Base-by-base conservation (phyloP, 2,329 filamentous ascomycete species). In the Leptographium radiaticola region DNA sequence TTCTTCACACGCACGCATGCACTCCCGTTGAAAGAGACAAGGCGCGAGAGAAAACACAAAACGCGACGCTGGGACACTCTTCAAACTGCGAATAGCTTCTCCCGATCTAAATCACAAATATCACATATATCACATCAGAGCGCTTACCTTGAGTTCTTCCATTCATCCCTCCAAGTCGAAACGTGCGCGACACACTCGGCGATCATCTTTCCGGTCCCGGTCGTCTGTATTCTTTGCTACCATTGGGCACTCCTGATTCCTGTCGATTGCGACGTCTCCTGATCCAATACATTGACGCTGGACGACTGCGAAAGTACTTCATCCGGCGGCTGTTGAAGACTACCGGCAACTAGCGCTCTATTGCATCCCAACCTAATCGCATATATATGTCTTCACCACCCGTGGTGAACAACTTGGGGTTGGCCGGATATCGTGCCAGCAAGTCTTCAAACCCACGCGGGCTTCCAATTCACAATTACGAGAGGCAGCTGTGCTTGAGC, bases 121-220 rank as follows among this genome's bases (percentile, higher is more conserved):
- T 25, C 25, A 25, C 25, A 25, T 25, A 25, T 25, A 45, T 49
- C 54, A 55, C 54, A 15, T 34, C 51, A 31, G 50, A 51, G 54
- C 54, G 54, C 54, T 55, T 55, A 50, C 39, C 38, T n/a, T n/a
- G n/a, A n/a, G 25, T 34, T 38, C 31, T 11, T 31, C 42, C 42
- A 44, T 6, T 20, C 16, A 16, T n/a, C 1, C 18, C 10, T 10
- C 6, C 16, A n/a, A 7, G 16, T 40, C 39, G n/a, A 4, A 36
- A 36, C 34, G 34, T 13, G 12, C 34, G 34, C 25, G 8, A 43
- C 31, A 20, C 46, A 30, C 33, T 20, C 3, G 20, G 15, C 15
- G 30, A 45, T 31, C 11, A 1, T 45, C 13, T 31, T 31, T 10
- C 43, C 15, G 20, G 7, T 18, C 16, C 12, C 13, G 12, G 11